Evolutionary conservation across 352 stramenopile genomes (phyloP).

Genomic region (Albugo laibachii): DNA sequence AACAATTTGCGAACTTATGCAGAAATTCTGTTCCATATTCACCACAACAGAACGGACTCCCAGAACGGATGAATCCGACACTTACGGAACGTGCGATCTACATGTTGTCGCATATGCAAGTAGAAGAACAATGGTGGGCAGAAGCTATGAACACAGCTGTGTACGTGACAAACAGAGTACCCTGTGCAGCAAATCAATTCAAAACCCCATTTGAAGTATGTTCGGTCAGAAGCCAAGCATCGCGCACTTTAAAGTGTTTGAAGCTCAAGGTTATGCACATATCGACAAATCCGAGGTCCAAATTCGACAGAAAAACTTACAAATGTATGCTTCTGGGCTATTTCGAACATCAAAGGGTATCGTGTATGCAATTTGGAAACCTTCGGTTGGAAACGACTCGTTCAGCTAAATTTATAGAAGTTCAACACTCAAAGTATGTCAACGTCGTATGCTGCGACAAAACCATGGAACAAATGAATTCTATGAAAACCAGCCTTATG

Average conservation of each 20-base stretch:
- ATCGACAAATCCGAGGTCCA: too few relatives aligned
- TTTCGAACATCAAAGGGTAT: neutral
- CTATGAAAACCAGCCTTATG: neutral
- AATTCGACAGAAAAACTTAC: too few relatives aligned
- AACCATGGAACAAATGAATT: too few relatives aligned
- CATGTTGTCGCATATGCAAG: constrained; percentile 5
- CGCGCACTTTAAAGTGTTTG: too few relatives aligned
- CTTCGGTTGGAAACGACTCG: neutral
- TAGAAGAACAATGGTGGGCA: too few relatives aligned
- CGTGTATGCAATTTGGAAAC: neutral
- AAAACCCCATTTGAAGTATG: too few relatives aligned
- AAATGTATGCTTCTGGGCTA: too few relatives aligned
- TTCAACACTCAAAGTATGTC: neutral
- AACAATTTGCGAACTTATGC: too few relatives aligned
- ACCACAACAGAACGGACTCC: constrained; percentile 9
- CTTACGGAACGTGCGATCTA: constrained; percentile 5
- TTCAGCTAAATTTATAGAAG: neutral
- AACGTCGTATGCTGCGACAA: neutral
- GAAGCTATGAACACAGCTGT: too few relatives aligned
- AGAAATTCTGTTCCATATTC: constrained; percentile 10
- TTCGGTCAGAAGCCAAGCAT: too few relatives aligned
- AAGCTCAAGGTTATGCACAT: neutral
- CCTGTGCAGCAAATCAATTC: neutral
- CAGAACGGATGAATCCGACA: constrained; percentile 10
- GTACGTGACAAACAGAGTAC: too few relatives aligned